phyloP scores from a whole-genome alignment of 805 yeast species.

The Candida xiaguanensis region DNA sequence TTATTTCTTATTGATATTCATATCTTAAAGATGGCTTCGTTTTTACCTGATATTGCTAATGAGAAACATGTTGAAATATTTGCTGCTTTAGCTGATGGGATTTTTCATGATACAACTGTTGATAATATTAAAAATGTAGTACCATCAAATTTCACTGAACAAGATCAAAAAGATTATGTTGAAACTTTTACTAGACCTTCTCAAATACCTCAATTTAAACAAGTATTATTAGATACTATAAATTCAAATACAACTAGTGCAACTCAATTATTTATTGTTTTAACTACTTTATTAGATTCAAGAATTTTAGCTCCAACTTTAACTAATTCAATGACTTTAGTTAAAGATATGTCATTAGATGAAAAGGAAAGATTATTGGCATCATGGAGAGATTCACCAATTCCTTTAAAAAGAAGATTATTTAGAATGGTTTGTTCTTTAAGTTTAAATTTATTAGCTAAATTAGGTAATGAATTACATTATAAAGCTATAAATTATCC shows the following conservation, averaged over 20 bases:
- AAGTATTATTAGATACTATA: constrained; percentile 13
- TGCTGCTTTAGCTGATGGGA: constrained; percentile 29
- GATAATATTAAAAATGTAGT: constrained; percentile 23
- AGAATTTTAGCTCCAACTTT: constrained; percentile 28
- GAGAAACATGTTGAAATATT: constrained; percentile 26
- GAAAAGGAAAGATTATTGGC: constrained; percentile 31
- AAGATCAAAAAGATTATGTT: constrained; percentile 27
- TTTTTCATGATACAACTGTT: constrained; percentile 29
- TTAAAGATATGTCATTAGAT: constrained; percentile 31
- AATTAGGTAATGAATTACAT: constrained; percentile 30
- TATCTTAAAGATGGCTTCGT: background rate
- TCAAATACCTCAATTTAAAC: constrained; percentile 23
- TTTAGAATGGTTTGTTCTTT: constrained; percentile 26
- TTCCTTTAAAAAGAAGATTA: constrained; percentile 31
- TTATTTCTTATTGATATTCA: background rate
- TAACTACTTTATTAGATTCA: constrained; percentile 25
- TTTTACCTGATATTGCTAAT: constrained; percentile 8
- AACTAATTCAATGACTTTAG: constrained; percentile 30
- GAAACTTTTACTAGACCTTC: constrained; percentile 24
- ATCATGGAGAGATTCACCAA: constrained; percentile 40
- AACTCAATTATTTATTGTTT: constrained; percentile 19
- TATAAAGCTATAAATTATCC: constrained; percentile 38
- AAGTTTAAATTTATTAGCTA: constrained; percentile 21
- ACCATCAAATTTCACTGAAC: constrained; percentile 21
- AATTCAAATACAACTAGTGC: constrained; percentile 16